Conservation (phyloP, 1,139 yeast species). For the Casaregolazyma suthepensis region DNA sequence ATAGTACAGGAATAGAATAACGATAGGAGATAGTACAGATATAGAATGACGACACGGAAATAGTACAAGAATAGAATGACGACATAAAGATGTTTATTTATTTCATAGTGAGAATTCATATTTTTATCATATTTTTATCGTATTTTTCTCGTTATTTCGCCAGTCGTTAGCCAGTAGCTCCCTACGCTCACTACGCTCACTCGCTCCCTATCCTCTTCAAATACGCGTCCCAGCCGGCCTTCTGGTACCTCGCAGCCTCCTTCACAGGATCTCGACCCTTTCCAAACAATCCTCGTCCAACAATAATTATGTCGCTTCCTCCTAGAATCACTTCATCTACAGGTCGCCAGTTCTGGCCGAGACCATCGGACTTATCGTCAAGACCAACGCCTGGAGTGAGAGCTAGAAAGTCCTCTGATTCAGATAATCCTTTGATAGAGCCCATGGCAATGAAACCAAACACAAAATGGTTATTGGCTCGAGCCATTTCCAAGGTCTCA, state of each 20-base stretch:
- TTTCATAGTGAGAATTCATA: background rate
- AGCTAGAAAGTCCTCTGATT: slow-evolving; percentile 75
- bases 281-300: slow-evolving; percentile 95
- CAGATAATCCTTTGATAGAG: slow-evolving; percentile 55
- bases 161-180: no score
- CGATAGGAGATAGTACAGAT: no score
- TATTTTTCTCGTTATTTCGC: background rate
- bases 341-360: slow-evolving; percentile 95
- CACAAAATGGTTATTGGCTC: slow-evolving; percentile 78
- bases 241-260: slow-evolving; percentile 83
- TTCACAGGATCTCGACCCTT: slow-evolving; percentile 85
- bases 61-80: background rate
- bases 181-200: no score
- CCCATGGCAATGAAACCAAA: slow-evolving; percentile 95
- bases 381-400: slow-evolving; percentile 99
- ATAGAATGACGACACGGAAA: background rate
- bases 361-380: slow-evolving; percentile 93
- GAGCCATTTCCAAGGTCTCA: slow-evolving; percentile 85
- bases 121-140: background rate
- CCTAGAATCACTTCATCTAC: slow-evolving; percentile 75
- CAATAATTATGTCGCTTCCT: slow-evolving; percentile 92
- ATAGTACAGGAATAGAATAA: background rate
- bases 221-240: slow-evolving; percentile 94
- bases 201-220: slow-evolving; percentile 16
- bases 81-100: background rate